Percentiles rank a stretch among this genome's conserved stretches.
Conservation (phyloP, 768 basidiomycete genomes). For the Termitomyces sp. region DNA sequence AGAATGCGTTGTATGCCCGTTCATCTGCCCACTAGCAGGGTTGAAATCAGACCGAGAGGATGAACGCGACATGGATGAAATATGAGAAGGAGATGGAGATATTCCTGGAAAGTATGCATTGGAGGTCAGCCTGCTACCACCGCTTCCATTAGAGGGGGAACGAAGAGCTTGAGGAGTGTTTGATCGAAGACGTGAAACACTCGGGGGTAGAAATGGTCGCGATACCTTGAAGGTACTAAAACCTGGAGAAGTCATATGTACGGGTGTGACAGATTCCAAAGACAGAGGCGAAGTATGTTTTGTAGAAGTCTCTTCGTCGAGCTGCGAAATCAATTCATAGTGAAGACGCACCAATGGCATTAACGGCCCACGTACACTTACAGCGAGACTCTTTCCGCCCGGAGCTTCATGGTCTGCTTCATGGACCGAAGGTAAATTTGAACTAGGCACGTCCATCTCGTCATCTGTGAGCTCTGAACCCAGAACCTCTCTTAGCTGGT, state of each 20-base stretch:
- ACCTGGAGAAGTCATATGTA: slow-evolving; percentile 30
- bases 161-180: slow-evolving; percentile 43
- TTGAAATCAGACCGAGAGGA: slow-evolving; percentile 54
- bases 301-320: slow-evolving; percentile 26
- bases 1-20: slow-evolving; percentile 12
- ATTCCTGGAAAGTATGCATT: slow-evolving; percentile 36
- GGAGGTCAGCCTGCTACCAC: slow-evolving; percentile 34
- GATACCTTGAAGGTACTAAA: slow-evolving; percentile 32
- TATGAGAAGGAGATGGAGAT: slow-evolving; percentile 57
- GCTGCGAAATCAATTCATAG: slow-evolving; percentile 18
- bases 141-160: slow-evolving; percentile 35
- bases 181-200: slow-evolving; percentile 78
- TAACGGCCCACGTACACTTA: slow-evolving; percentile 14
- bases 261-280: slow-evolving; percentile 30
- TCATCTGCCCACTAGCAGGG: slow-evolving; percentile 17
- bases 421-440: slow-evolving; percentile 38
- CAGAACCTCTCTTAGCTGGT: slow-evolving; percentile 68
- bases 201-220: slow-evolving; percentile 63
- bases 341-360: not conserved
- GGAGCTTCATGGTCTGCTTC: slow-evolving; percentile 25
- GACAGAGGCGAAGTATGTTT: slow-evolving; percentile 32
- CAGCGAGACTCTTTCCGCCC: slow-evolving; percentile 23
- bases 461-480: slow-evolving; percentile 55
- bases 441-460: slow-evolving; percentile 33
- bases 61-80: slow-evolving; percentile 64